phyloP scores from a whole-genome alignment of 1,284 basidiomycete genomes.

The Amylostereum areolatum region DNA sequence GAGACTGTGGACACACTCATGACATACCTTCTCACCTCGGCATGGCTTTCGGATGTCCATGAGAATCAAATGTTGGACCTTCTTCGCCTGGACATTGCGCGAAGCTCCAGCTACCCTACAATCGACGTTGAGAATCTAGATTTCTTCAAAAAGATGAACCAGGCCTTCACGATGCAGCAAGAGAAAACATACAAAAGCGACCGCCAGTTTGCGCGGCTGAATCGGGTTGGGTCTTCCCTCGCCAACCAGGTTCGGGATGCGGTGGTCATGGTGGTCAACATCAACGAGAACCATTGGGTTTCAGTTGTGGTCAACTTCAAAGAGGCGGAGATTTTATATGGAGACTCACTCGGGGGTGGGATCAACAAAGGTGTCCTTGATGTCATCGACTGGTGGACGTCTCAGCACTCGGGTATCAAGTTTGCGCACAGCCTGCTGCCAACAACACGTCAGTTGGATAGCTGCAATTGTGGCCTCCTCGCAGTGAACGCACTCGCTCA shows the following conservation, averaged over 20 bases:
- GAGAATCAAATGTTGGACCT: background rate
- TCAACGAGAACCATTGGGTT: conserved; percentile 5
- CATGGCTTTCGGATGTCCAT: background rate
- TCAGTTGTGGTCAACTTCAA: conserved; percentile 3
- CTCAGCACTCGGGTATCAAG: background rate
- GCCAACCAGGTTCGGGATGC: background rate
- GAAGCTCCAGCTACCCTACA: background rate
- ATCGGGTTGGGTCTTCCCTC: background rate
- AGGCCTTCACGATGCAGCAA: background rate
- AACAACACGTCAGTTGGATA: background rate
- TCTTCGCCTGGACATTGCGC: background rate
- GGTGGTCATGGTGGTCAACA: conserved; percentile 1
- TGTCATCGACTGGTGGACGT: conserved; percentile 2
- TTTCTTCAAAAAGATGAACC: background rate
- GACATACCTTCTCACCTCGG: background rate
- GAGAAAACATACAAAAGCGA: background rate
- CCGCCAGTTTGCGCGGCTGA: background rate
- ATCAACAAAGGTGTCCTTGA: background rate
- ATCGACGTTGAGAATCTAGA: conserved; percentile 2
- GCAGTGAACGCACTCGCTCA: conserved; percentile 3
- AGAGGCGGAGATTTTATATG: background rate
- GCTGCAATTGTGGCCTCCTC: conserved; percentile 3
- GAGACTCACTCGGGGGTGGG: background rate
- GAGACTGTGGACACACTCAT: background rate
- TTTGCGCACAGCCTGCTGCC: background rate